Base-by-base conservation (phyloP, 768 basidiomycete species). In the Tricholoma sp. region DNA sequence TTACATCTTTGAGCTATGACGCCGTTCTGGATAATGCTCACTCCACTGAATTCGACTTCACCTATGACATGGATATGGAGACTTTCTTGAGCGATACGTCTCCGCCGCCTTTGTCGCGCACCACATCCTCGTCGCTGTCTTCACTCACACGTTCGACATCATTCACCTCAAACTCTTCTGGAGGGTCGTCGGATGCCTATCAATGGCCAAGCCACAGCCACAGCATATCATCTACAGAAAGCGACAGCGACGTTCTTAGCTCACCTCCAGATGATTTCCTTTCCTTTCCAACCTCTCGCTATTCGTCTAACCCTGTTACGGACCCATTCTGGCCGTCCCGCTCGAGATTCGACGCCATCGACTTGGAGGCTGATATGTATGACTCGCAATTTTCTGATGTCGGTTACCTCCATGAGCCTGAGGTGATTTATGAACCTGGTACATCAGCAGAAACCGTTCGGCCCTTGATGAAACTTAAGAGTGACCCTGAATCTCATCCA, bases 401-500 rank as follows among this genome's bases (percentile, higher is more conserved):
- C 24, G 53, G 59, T 24, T 32, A 61, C 27, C 41, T 64, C 16
- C 61, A 49, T 19, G 67, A 63, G 31, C 55, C 60, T 6, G 62
- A 52, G 21, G 64, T 71, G 19, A 66, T 64, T 22, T 69, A 75
- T 46, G 67, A 77, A 58, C 73, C 79, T n/a, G 73, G 76, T n/a
- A 76, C 77, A 12, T 78, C 81, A 29, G 71, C 71, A 24, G 79
- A 72, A 43, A 79, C 78, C 22, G 74, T 79, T 54, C 69, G 77
- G 19, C 68, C 68, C 34, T 64, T 68, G 27, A 54, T 65, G 59
- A 50, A 52, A 29, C 47, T 57, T n/a, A 58, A 34, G 10, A 50
- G 46, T 43, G 53, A 51, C 59, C 55, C 41, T 19, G 55, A 21
- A 24, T 54, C 12, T 45, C 18, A 47, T 50, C 45, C 29, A 51